Evolutionary conservation across 2,329 filamentous ascomycete genomes (phyloP).

Genomic region (Aspergillus aculeatus): DNA sequence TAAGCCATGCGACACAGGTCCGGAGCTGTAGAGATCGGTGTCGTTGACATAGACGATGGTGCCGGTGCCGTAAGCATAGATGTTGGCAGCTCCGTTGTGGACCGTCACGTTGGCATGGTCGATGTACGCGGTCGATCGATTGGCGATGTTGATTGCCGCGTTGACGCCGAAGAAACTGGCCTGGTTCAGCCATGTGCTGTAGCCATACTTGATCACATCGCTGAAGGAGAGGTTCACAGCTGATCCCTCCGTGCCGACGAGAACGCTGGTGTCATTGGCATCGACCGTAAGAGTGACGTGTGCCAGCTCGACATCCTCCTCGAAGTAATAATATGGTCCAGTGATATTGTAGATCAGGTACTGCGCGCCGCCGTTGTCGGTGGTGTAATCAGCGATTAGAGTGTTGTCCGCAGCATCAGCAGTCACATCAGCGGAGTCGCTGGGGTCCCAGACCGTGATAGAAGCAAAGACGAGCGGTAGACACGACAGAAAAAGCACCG

Average conservation of each 20-base stretch:
- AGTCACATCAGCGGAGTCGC: too few relatives aligned
- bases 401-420: too few relatives aligned
- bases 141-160: constrained; percentile 33
- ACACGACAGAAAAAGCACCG: too few relatives aligned
- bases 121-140: constrained; percentile 26
- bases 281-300: constrained; percentile 15
- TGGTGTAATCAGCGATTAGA: too few relatives aligned
- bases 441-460: too few relatives aligned
- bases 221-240: constrained; percentile 25
- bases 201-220: constrained; percentile 31
- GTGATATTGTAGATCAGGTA: neutral
- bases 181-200: constrained; percentile 28
- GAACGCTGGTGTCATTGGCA: constrained; percentile 21
- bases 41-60: constrained; percentile 28
- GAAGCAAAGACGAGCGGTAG: too few relatives aligned
- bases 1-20: constrained; percentile 32
- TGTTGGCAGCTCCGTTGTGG: constrained; percentile 36
- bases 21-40: constrained; percentile 33
- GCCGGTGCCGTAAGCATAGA: constrained; percentile 32
- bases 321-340: constrained; percentile 4
- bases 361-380: too few relatives aligned
- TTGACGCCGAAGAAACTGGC: constrained; percentile 35
- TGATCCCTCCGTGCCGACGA: constrained; percentile 12
- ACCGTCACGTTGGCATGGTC: constrained; percentile 32
- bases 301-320: constrained; percentile 4